A percentile compares a stretch with the other conserved stretches of the same genome.
Conservation (phyloP, 2,329 filamentous ascomycete genomes). For the Colletotrichum truncatum region DNA sequence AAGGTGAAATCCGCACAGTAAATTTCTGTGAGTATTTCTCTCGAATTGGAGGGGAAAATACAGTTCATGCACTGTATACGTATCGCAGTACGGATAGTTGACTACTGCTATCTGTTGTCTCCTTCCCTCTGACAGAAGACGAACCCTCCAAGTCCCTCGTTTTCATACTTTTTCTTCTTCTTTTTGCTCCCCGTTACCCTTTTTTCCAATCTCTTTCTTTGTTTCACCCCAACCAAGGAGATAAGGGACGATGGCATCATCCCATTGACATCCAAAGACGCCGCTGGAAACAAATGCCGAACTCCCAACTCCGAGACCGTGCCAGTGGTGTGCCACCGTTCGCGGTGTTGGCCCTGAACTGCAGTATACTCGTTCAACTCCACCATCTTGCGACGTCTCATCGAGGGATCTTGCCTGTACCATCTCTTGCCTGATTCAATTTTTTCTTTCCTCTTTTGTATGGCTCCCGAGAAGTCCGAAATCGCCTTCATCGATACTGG, state of each 20-base stretch:
- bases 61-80: background rate
- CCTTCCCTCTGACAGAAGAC: no score
- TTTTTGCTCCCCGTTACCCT: no score
- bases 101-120: no score
- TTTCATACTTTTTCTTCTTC: no score
- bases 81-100: no score
- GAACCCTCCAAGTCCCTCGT: no score
- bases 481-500: background rate
- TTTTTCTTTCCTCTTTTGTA: background rate
- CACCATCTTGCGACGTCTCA: constrained; percentile 16
- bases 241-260: background rate
- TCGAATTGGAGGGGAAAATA: background rate
- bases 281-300: background rate
- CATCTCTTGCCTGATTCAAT: background rate
- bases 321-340: background rate
- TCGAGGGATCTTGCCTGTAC: constrained; percentile 4
- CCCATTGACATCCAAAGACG: background rate
- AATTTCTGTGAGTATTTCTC: no score
- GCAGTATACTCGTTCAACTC: background rate
- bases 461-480: background rate
- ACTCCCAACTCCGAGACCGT: background rate
- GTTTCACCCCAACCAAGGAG: background rate
- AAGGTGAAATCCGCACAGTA: no score
- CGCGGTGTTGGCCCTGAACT: background rate
- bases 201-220: background rate